Percentiles rank a stretch among this genome's conserved stretches.
These are phyloP conservation scores for Hemileccinum rubropunctum DNA, from an alignment of 768 basidiomycete genomes.

Conservation along the genomic window DNA sequence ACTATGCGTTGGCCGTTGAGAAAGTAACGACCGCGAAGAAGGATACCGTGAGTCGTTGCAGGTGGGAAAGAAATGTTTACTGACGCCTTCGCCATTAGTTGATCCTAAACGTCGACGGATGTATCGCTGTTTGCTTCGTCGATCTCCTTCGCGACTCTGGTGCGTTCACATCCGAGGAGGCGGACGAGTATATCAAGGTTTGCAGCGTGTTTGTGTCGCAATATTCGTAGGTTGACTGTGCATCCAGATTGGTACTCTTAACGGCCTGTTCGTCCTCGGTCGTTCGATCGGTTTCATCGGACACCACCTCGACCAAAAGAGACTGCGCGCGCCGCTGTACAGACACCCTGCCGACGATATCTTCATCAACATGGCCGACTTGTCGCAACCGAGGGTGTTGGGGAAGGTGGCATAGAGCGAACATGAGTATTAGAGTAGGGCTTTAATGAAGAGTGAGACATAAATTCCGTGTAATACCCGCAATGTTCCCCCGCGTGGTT, in stretches of 20 bases:
- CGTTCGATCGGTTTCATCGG: constrained; percentile 98
- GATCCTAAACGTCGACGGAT: constrained; percentile 95
- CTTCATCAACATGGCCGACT: constrained; percentile 91
- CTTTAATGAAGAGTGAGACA: constrained; percentile 2
- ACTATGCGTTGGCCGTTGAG: constrained; percentile 96
- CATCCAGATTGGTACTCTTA: constrained; percentile 78
- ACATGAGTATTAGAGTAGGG: neutral
- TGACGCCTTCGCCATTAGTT: constrained; percentile 42
- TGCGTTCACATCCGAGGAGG: constrained; percentile 94
- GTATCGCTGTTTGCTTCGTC: constrained; percentile 95
- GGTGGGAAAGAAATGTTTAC: neutral
- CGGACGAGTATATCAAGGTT: constrained; percentile 93
- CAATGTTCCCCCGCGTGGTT: neutral
- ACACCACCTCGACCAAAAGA: constrained; percentile 95
- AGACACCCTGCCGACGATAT: constrained; percentile 94
- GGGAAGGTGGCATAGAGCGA: constrained; percentile 34
- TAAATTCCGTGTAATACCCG: constrained; percentile 19
- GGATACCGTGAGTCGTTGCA: constrained; percentile 62
- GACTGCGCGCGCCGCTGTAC: constrained; percentile 89
- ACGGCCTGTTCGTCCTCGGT: constrained; percentile 96
- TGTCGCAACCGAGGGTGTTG: constrained; percentile 78
- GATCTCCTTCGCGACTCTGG: constrained; percentile 90
- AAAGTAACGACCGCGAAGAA: constrained; percentile 98
- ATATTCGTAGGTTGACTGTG: neutral
- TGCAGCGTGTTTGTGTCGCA: neutral